Evolutionary conservation across 108 stramenopile genomes (phyloP).

Genomic region (Epipyxis sp.): DNA sequence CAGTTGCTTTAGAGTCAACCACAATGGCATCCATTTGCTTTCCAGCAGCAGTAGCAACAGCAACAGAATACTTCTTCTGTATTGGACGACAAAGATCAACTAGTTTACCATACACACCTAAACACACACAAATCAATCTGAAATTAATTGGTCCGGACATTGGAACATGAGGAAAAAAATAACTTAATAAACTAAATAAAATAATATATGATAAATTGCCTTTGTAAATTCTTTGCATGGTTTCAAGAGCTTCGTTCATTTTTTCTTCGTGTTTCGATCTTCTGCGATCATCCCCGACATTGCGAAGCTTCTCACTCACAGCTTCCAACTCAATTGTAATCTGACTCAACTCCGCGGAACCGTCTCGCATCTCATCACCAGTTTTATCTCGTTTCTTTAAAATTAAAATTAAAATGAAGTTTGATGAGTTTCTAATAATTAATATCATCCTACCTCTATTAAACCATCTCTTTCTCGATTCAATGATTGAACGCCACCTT

Average conservation of each 20-base stretch:
- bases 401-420: too few relatives aligned
- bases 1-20: conserved; percentile 83
- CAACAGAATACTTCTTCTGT: conserved; percentile 79
- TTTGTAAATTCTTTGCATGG: not conserved
- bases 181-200: too few relatives aligned
- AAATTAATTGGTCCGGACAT: too few relatives aligned
- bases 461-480: too few relatives aligned
- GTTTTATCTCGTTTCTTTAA: too few relatives aligned
- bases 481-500: too few relatives aligned
- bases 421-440: too few relatives aligned
- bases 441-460: too few relatives aligned
- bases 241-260: conserved; percentile 33
- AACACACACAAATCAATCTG: conserved; percentile 42
- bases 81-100: conserved; percentile 90
- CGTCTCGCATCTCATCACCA: too few relatives aligned
- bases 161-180: too few relatives aligned
- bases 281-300: conserved; percentile 72
- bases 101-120: conserved; percentile 75
- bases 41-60: conserved; percentile 92
- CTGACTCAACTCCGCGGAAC: conserved; percentile 9
- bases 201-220: too few relatives aligned
- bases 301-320: conserved; percentile 68
- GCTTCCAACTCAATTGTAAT: conserved; percentile 79
- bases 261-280: conserved; percentile 76
- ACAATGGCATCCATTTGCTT: conserved; percentile 96